These are phyloP conservation scores for Kregervanrija pseudodelftensis DNA, from an alignment of 805 yeast species.

Conservation along the genomic window DNA sequence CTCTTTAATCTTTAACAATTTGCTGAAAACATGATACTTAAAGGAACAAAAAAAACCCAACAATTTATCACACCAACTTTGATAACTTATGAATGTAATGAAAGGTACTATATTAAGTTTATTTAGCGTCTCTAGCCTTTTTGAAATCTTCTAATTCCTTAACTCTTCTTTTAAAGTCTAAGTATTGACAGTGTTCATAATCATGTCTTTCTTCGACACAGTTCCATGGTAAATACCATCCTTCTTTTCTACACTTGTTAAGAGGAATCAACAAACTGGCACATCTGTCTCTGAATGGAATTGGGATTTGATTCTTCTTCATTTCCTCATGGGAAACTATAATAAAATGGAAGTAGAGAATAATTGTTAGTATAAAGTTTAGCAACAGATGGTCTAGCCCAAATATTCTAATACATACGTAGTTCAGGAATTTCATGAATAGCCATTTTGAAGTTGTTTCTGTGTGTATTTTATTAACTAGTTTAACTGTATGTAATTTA, in stretches of 20 bases:
- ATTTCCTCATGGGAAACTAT: slow-evolving; percentile 76
- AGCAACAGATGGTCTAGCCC: not conserved
- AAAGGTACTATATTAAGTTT: not conserved
- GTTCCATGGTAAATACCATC: slow-evolving; percentile 57
- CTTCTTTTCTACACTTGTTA: slow-evolving; percentile 54
- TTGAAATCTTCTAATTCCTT: slow-evolving; percentile 58
- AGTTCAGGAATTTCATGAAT: slow-evolving; percentile 34
- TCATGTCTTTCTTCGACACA: slow-evolving; percentile 73
- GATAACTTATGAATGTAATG: no score
- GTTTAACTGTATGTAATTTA: no score
- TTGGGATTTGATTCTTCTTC: slow-evolving; percentile 71
- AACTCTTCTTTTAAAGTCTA: slow-evolving; percentile 76
- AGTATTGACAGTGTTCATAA: slow-evolving; percentile 79
- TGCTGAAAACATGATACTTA: no score
- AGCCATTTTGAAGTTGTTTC: slow-evolving; percentile 18
- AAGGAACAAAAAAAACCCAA: no score
- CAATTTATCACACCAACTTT: no score
- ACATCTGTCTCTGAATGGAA: slow-evolving; percentile 79
- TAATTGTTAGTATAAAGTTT: not conserved
- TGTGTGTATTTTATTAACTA: no score
- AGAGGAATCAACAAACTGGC: slow-evolving; percentile 57
- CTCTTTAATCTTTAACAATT: no score
- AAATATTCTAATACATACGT: slow-evolving; percentile 26
- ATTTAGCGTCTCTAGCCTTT: slow-evolving; percentile 25
- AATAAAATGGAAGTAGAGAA: not conserved